phyloP scores from a whole-genome alignment of 106 monocot species.

The Apostasia shenzhenica region DNA sequence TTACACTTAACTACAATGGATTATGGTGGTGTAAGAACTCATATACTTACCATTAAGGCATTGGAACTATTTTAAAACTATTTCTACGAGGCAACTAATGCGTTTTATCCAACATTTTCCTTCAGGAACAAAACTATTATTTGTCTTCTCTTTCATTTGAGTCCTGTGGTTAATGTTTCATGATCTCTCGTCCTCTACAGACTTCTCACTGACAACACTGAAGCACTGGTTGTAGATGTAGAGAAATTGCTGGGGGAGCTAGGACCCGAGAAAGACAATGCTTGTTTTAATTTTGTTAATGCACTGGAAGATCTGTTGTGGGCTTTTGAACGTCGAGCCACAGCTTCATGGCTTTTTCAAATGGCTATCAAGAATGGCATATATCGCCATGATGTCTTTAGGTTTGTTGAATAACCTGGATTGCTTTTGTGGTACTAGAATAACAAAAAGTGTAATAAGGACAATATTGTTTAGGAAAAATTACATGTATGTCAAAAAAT shows the following conservation, averaged over 20 bases:
- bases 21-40: no score
- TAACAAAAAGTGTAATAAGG: no score
- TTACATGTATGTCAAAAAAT: no score
- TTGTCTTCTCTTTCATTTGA: background rate
- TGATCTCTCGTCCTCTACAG: constrained; percentile 27
- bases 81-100: no score
- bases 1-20: no score
- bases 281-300: constrained; percentile 91
- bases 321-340: constrained; percentile 90
- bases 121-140: background rate
- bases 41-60: no score
- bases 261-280: constrained; percentile 56
- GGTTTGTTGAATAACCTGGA: constrained; percentile 25
- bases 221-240: constrained; percentile 44
- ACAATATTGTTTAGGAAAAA: no score
- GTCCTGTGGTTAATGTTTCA: background rate
- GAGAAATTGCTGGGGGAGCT: constrained; percentile 63
- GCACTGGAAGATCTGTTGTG: constrained; percentile 87
- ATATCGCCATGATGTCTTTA: constrained; percentile 68
- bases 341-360: constrained; percentile 94
- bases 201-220: constrained; percentile 55
- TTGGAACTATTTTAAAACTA: no score
- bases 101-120: background rate
- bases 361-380: constrained; percentile 70
- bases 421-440: no score